Evolutionary conservation across 805 yeast species (phyloP).

Genomic region (Maudiozyma serrabonitensis): DNA sequence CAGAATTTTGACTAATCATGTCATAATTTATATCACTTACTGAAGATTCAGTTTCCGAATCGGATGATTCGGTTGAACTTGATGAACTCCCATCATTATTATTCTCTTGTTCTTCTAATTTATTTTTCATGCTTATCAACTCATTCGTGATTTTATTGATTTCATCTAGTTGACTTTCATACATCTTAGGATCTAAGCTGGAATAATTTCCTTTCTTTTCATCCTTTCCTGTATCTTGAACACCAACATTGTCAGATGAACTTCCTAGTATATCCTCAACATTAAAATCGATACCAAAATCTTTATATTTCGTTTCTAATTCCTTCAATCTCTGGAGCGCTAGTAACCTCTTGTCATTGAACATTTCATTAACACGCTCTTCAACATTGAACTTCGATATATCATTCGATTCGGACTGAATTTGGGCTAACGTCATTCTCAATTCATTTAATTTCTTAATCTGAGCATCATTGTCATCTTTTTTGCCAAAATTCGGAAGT

Average conservation of each 20-base stretch:
- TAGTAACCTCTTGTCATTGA: constrained; percentile 49
- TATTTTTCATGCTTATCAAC: constrained; percentile 9
- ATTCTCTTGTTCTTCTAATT: constrained; percentile 3
- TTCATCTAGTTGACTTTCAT: constrained; percentile 17
- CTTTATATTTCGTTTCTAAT: constrained; percentile 57
- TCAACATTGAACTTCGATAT: constrained; percentile 55
- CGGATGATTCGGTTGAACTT: constrained; percentile 5
- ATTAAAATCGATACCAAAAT: constrained; percentile 50
- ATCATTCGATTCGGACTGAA: constrained; percentile 69
- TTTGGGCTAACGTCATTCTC: constrained; percentile 45
- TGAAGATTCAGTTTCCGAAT: constrained; percentile 3
- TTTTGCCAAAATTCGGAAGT: neutral
- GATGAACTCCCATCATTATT: neutral
- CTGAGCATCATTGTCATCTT: constrained; percentile 40
- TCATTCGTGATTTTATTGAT: constrained; percentile 19
- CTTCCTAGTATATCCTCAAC: constrained; percentile 4
- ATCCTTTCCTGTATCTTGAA: neutral
- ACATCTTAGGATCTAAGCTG: constrained; percentile 21
- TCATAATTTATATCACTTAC: constrained; percentile 3
- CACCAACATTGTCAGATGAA: neutral
- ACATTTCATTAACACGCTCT: constrained; percentile 42
- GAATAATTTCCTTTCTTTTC: constrained; percentile 2
- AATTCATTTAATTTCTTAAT: constrained; percentile 45
- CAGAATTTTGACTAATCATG: constrained; percentile 5
- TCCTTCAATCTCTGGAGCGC: constrained; percentile 67